Conservation (phyloP, 352 stramenopile species). For the Pythium plurisporium region DNA sequence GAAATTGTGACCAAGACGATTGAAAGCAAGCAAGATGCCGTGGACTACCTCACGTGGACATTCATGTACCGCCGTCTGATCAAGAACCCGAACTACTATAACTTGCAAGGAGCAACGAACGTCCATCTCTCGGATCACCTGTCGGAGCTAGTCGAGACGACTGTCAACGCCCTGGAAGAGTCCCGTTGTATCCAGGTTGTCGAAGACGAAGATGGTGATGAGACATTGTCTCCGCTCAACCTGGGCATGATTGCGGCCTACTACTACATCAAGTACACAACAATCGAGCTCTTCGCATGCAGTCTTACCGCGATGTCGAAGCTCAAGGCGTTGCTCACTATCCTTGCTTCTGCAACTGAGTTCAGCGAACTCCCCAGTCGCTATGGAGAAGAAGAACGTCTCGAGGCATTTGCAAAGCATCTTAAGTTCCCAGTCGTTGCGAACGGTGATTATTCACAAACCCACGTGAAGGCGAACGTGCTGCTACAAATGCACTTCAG, state of each 20-base stretch:
- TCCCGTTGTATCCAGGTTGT: constrained; percentile 95
- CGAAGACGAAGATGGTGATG: constrained; percentile 86
- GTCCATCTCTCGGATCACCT: constrained; percentile 97
- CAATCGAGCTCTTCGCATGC: constrained; percentile 98
- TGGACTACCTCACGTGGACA: constrained; percentile 99
- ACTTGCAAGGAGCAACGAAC: constrained; percentile 90
- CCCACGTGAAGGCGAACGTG: constrained; percentile 96
- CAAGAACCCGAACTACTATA: constrained; percentile 99
- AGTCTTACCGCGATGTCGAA: constrained; percentile 97
- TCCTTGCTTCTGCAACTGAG: constrained; percentile 95
- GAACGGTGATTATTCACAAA: constrained; percentile 87
- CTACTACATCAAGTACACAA: constrained; percentile 99
- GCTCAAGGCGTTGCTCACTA: constrained; percentile 94
- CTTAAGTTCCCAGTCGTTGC: constrained; percentile 90
- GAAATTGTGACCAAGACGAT: constrained; percentile 99
- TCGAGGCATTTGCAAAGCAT: constrained; percentile 93
- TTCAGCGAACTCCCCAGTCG: constrained; percentile 93
- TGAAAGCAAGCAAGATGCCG: constrained; percentile 97
- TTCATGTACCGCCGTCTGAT: constrained; percentile 98
- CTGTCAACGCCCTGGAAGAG: constrained; percentile 95
- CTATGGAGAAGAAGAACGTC: constrained; percentile 91
- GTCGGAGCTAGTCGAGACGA: constrained; percentile 98
- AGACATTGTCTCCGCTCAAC: constrained; percentile 94
- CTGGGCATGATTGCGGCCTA: constrained; percentile 99
- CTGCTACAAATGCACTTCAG: constrained; percentile 97